Evolutionary conservation across 495 filamentous ascomycete species (phyloP), one percentile per base, ranked within the genome.

Genomic region (Annulohypoxylon maeteangense): DNA sequence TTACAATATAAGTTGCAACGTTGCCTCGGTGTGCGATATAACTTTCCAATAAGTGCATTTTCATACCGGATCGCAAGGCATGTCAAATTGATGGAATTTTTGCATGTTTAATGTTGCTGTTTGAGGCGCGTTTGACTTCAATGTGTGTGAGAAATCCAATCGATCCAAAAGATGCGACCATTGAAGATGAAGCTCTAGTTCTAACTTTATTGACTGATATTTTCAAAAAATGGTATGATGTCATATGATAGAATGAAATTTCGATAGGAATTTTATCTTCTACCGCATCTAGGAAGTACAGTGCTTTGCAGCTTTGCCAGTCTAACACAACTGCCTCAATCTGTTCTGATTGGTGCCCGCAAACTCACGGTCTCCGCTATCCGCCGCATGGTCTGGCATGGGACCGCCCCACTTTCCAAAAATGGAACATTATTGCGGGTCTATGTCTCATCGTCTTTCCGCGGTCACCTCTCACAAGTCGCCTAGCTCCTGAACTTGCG

Each of bases 291-390:
- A 44, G 40, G 40, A 7, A 27, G 25, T 61, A 42, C n/a, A n/a
- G n/a, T n/a, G n/a, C n/a, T n/a, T n/a, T n/a, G n/a, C n/a, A n/a
- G n/a, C 38, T 32, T 29, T 59, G 40, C 0, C 36, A 67, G 4
- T 31, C 60, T 16, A 45, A 67, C 60, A 61, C 16, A 58, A 23
- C 29, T 44, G 34, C 11, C 4, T 2, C 0, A 1, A 4, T 23
- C 53, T 4, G 29, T 45, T 0, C 38, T 74, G 57, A 74, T 74
- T 74, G 71, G 71, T 74, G 71, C 71, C 71, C 71, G 71, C 71
- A 70, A 62, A 62, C 16, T 50, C 65, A 62, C 56, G n/a, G 4
- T 66, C 65, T 62, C 59, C 70, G n/a, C n/a, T n/a, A n/a, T n/a
- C n/a, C n/a, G n/a, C n/a, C n/a, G 56, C 56, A 68, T 50, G 14